These are phyloP conservation scores for Neopestalotiopsis clavispora DNA, from an alignment of 2,329 filamentous ascomycete species.

Conservation along the genomic window DNA sequence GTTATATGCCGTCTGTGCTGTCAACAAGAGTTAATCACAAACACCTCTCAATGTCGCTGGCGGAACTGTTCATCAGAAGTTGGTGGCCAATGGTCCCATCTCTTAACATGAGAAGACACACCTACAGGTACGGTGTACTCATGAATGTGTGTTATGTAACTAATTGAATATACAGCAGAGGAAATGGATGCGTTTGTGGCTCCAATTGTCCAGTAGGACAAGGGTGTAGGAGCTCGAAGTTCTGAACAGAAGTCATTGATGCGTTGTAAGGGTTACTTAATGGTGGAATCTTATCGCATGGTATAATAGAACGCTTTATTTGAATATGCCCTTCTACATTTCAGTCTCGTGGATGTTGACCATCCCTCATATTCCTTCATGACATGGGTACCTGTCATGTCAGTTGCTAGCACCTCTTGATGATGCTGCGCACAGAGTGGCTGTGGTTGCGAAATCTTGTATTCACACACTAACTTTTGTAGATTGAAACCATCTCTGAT, in stretches of 20 bases:
- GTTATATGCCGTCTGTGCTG: not conserved
- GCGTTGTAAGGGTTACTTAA: no score
- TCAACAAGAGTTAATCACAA: not conserved
- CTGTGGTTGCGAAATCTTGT: not conserved
- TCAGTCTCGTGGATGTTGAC: not conserved
- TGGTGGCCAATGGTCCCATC: not conserved
- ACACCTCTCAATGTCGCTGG: not conserved
- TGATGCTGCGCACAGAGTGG: not conserved
- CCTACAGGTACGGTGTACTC: not conserved
- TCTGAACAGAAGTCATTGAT: not conserved
- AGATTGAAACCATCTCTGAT: no score
- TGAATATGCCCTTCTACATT: no score
- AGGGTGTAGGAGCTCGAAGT: slow-evolving; percentile 1
- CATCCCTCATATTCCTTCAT: not conserved
- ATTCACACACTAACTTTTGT: no score
- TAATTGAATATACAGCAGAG: not conserved
- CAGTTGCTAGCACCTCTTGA: not conserved
- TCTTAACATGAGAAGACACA: not conserved
- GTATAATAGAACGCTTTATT: not conserved
- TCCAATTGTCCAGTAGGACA: slow-evolving; percentile 5
- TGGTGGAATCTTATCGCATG: no score
- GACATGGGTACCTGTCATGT: no score
- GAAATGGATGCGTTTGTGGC: not conserved
- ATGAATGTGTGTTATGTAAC: not conserved
- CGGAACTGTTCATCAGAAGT: not conserved